These are phyloP conservation scores for Incumbomyces lentus DNA, from an alignment of 2,329 filamentous ascomycete species.

Conservation along the genomic window DNA sequence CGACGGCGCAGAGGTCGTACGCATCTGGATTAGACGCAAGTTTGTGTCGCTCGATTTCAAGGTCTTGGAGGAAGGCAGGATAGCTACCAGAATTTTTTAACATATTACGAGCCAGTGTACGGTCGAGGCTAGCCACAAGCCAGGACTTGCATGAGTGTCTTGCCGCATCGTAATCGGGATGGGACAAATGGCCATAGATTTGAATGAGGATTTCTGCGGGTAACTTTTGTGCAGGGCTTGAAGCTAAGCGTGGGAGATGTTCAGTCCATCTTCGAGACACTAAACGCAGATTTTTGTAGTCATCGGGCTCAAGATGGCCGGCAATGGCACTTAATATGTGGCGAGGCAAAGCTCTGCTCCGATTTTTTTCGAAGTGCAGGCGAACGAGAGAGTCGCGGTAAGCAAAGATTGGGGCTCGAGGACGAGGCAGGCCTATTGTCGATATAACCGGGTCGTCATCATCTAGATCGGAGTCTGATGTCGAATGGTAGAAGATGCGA, in stretches of 20 bases:
- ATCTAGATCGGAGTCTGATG: neutral
- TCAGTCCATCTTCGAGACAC: constrained; percentile 16
- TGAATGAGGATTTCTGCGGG: constrained; percentile 42
- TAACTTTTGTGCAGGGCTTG: constrained; percentile 14
- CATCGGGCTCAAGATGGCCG: constrained; percentile 11
- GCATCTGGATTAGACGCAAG: neutral
- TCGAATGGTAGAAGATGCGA: constrained; percentile 5
- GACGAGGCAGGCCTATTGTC: constrained; percentile 5
- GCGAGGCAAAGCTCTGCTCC: constrained; percentile 7
- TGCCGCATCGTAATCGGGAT: constrained; percentile 49
- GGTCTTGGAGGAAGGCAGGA: constrained; percentile 15
- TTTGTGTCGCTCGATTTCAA: constrained; percentile 23
- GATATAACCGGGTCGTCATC: neutral
- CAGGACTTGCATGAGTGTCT: constrained; percentile 50
- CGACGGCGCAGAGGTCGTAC: neutral
- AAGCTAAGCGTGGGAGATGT: constrained; percentile 9
- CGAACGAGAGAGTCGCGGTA: constrained; percentile 21
- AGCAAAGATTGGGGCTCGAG: constrained; percentile 12
- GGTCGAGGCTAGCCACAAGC: constrained; percentile 49
- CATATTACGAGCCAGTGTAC: constrained; percentile 42
- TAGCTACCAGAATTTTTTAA: constrained; percentile 47
- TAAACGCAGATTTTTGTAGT: constrained; percentile 16
- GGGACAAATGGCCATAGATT: constrained; percentile 36
- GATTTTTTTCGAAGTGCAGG: constrained; percentile 8
- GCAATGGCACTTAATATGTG: constrained; percentile 11